Evolutionary conservation across 2,329 filamentous ascomycete genomes (phyloP).

Genomic region (Penicillium sclerotigenum): DNA sequence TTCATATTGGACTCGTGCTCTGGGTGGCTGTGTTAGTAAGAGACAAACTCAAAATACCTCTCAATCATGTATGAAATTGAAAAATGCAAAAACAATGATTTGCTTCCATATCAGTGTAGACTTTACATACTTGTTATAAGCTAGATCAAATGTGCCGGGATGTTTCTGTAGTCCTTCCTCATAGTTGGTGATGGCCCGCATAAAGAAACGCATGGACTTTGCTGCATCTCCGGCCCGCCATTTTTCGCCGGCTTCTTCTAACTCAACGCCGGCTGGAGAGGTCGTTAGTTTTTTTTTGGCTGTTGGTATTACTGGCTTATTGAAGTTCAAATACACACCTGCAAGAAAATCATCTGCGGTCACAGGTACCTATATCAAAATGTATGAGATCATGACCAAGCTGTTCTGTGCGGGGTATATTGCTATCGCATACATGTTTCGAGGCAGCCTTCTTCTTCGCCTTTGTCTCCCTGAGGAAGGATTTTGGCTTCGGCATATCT

Average conservation of each 20-base stretch:
- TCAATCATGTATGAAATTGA: background rate
- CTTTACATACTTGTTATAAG: conserved; percentile 65
- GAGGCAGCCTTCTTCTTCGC: conserved; percentile 40
- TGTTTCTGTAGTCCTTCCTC: conserved; percentile 60
- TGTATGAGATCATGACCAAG: conserved; percentile 3
- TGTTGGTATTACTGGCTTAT: background rate
- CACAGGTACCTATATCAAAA: conserved; percentile 48
- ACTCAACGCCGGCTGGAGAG: conserved; percentile 58
- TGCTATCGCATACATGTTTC: conserved; percentile 34
- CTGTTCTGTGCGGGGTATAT: background rate
- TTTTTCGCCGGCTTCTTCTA: conserved; percentile 71
- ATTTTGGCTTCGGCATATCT: conserved; percentile 41
- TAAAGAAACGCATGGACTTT: conserved; percentile 59
- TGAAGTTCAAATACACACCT: conserved; percentile 37
- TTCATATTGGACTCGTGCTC: conserved; percentile 67
- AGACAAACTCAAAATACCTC: background rate
- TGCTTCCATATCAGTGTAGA: background rate
- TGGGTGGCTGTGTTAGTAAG: conserved; percentile 30
- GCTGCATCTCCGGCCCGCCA: conserved; percentile 68
- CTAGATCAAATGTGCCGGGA: conserved; percentile 64
- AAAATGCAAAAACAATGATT: background rate
- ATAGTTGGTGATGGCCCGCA: conserved; percentile 65
- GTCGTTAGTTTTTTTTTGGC: background rate
- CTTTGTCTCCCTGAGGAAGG: conserved; percentile 43
- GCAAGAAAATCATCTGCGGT: conserved; percentile 67